These are phyloP conservation scores for Quercus phellos DNA, from an alignment of 331 rosid species.

Conservation along the genomic window DNA sequence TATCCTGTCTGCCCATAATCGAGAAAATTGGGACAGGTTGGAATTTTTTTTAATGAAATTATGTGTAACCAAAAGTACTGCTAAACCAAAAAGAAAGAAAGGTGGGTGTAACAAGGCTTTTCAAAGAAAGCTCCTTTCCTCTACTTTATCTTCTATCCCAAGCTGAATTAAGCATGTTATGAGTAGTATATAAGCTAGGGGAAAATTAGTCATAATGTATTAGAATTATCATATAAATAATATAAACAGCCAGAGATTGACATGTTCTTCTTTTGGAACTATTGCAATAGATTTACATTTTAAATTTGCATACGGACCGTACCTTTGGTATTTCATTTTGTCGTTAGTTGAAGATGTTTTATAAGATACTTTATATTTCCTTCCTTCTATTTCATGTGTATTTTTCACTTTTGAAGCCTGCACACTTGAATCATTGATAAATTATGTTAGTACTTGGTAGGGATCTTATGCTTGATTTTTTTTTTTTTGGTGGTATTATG, in stretches of 20 bases:
- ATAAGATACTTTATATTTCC: background rate
- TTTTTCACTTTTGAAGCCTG: background rate
- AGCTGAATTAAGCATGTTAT: background rate
- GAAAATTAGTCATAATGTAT: no score
- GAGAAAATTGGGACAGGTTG: background rate
- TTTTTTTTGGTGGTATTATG: background rate
- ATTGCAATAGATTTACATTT: background rate
- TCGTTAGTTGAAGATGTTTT: background rate
- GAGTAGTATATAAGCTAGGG: no score
- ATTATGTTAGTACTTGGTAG: background rate
- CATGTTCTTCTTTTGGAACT: no score
- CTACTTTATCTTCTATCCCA: background rate
- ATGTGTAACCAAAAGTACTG: background rate
- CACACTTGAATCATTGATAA: background rate
- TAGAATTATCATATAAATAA: no score
- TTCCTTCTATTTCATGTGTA: background rate
- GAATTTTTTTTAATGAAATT: background rate
- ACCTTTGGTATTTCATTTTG: background rate
- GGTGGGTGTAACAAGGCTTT: background rate
- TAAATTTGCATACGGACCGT: background rate
- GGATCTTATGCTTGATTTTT: background rate
- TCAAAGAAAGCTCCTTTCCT: background rate
- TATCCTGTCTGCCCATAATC: background rate
- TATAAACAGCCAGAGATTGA: no score
- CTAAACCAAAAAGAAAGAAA: background rate